A percentile compares a stretch with the other conserved stretches of the same genome.
Evolutionary conservation across 768 basidiomycete genomes (phyloP).

Genomic region (Termitomyces sp.): DNA sequence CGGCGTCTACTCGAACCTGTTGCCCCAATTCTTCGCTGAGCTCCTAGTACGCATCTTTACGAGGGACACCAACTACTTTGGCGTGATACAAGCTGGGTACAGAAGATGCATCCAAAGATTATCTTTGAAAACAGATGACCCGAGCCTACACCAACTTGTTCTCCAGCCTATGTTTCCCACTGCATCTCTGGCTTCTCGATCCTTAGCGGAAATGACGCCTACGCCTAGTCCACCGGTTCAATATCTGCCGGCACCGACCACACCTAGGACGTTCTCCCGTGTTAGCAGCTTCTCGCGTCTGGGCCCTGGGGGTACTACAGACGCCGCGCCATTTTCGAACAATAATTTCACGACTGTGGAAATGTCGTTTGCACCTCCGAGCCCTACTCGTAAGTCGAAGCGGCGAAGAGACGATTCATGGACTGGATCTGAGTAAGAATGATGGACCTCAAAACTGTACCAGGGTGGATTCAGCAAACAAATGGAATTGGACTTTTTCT

Average conservation of each 20-base stretch:
- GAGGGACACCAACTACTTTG: constrained; percentile 50
- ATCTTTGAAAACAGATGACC: neutral
- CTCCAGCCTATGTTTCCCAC: neutral
- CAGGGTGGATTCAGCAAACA: neutral
- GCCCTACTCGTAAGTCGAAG: constrained; percentile 19
- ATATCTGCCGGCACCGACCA: constrained; percentile 19
- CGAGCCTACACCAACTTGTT: neutral
- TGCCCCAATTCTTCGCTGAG: constrained; percentile 65
- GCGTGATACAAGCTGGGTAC: constrained; percentile 66
- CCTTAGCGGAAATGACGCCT: neutral
- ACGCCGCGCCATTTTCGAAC: constrained; percentile 24
- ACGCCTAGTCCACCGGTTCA: constrained; percentile 28
- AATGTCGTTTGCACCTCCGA: constrained; percentile 24
- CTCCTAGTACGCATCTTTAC: constrained; percentile 62
- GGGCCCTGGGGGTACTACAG: constrained; percentile 9
- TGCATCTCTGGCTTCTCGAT: neutral
- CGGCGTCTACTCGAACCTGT: constrained; percentile 60
- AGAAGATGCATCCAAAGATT: neutral
- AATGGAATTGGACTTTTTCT: neutral
- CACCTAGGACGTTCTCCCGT: constrained; percentile 12
- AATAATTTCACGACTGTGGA: constrained; percentile 47
- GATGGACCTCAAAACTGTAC: neutral
- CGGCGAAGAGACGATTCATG: neutral
- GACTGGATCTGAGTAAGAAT: neutral
- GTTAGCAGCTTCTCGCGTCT: constrained; percentile 20